These are phyloP conservation scores for Crithidia thermophila DNA, from an alignment of 208 protist species.

Conservation along the genomic window DNA sequence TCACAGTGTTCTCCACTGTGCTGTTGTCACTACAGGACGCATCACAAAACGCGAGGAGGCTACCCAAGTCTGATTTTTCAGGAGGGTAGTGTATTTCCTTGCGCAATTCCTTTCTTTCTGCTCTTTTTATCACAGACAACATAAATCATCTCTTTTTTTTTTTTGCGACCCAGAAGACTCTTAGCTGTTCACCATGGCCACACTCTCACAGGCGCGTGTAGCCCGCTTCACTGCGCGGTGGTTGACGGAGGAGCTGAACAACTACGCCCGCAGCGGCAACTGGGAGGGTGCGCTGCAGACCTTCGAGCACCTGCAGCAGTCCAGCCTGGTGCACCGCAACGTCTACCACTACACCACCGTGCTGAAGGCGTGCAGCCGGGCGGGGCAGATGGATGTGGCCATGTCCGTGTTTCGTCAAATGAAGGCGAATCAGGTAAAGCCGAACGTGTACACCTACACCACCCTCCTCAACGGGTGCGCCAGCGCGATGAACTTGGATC, in stretches of 20 bases:
- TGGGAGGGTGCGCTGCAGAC: constrained; percentile 80
- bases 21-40: no score
- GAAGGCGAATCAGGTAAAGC: constrained; percentile 66
- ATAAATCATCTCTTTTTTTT: no score
- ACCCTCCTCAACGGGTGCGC: constrained; percentile 80
- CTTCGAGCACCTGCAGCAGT: constrained; percentile 64
- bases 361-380: constrained; percentile 80
- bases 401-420: constrained; percentile 73
- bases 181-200: constrained; percentile 71
- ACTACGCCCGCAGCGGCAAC: constrained; percentile 65
- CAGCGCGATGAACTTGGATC: constrained; percentile 46
- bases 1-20: no score
- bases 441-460: constrained; percentile 93
- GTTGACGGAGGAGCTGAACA: constrained; percentile 88
- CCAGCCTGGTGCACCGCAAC: constrained; percentile 79
- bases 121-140: not conserved
- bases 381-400: constrained; percentile 66
- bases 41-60: no score
- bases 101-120: not conserved
- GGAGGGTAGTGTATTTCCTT: not conserved
- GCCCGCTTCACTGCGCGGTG: constrained; percentile 76
- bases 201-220: constrained; percentile 60
- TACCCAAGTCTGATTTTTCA: no score
- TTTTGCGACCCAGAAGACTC: no score
- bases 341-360: constrained; percentile 92